Evolutionary conservation across 2,329 filamentous ascomycete genomes (phyloP).

Genomic region (Microdochium nivale): DNA sequence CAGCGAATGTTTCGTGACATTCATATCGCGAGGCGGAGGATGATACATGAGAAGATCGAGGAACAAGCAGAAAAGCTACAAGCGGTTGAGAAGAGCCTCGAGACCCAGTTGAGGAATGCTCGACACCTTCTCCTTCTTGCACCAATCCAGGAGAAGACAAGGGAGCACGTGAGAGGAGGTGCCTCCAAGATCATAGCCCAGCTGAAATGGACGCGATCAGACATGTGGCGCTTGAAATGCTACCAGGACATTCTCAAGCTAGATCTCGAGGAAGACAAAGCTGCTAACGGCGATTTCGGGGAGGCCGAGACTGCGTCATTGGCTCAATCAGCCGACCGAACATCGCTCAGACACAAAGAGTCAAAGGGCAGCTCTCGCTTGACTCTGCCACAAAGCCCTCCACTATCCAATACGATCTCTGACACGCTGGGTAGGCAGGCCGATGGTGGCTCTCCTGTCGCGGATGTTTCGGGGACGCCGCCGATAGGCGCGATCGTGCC

Average conservation of each 20-base stretch:
- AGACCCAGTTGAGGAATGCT: conserved; percentile 77
- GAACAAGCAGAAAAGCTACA: conserved; percentile 76
- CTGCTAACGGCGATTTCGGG: conserved; percentile 24
- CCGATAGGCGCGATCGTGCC: conserved; percentile 29
- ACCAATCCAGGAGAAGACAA: conserved; percentile 82
- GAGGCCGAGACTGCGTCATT: conserved; percentile 9
- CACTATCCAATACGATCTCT: conserved; percentile 5
- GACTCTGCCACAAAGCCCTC: conserved; percentile 24
- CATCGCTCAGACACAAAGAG: conserved; percentile 16
- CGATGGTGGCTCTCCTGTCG: conserved; percentile 25
- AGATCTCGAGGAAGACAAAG: conserved; percentile 74
- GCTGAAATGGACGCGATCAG: conserved; percentile 87
- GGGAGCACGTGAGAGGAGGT: conserved; percentile 77
- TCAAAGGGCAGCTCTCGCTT: conserved; percentile 25
- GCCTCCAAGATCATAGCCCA: conserved; percentile 80
- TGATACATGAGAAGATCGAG: conserved; percentile 75
- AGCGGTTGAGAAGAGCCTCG: conserved; percentile 66
- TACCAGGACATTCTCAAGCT: conserved; percentile 80
- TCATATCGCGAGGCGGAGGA: conserved; percentile 67
- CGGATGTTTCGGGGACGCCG: conserved; percentile 41
- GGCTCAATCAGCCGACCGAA: conserved; percentile 7
- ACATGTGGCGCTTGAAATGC: conserved; percentile 87
- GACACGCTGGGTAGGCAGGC: not conserved
- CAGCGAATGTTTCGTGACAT: conserved; percentile 82
- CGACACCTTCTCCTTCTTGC: conserved; percentile 83